Base-by-base conservation (phyloP, 495 filamentous ascomycete species). In the Massariosphaeria phaeospora region DNA sequence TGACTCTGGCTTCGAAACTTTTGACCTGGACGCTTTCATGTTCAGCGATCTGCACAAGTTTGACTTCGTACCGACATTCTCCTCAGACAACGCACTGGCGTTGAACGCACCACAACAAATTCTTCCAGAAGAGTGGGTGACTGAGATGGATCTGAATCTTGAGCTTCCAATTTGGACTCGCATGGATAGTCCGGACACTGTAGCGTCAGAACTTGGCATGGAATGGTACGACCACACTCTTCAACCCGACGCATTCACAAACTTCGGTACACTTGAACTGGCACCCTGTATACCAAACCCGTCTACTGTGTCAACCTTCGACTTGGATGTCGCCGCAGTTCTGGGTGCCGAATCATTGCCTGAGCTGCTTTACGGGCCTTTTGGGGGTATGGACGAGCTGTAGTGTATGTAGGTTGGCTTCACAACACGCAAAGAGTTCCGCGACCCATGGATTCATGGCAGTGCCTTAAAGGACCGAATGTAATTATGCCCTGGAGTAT, bases 31-130 rank as follows among this genome's bases (percentile, higher is more conserved):
- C 30, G 39, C 1, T 18, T 45, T 51, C 24, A 47, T 50, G 23
- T 50, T 57, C 30, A 51, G 46, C 54, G 34, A 50, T 8, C 33
- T 57, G 3, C 13, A 48, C 23, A 27, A 57, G 12, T 45, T 57
- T 27, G 40, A 51, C 6, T 4, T 13, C 11, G 54, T 44, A 9
- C 33, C 36, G 8, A 45, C 8, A 13, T 20, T 47, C 18, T 30
- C 46, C 4, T 8, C 27, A 25, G 30, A 50, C 20, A 21, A 27
- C 13, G 31, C 54, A 1, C 23, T 30, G 8, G 20, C 38, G n/a
- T 3, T 43, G n/a, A 29, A 33, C 10, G 21, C 4, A 17, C 4
- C 13, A 6, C 2, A 38, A 15, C 21, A 27, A 9, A 4, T 21
- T n/a, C 5, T 25, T 24, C 15, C 52, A 17, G 26, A 12, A 6